Base-by-base conservation (phyloP, 768 basidiomycete species). In the Bullera alba region DNA sequence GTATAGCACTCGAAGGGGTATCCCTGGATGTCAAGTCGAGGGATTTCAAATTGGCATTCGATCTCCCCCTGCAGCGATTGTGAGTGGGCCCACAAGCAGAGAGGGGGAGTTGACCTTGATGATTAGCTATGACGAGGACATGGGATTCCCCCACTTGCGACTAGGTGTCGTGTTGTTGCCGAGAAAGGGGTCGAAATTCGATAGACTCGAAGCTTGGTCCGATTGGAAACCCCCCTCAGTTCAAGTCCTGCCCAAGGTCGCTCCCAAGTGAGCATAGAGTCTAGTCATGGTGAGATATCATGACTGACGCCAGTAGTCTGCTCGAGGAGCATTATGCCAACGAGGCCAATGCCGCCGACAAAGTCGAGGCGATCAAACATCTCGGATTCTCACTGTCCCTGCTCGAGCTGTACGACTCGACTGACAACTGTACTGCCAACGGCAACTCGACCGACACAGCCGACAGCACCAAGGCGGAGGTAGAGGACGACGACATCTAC, bases 81-180 rank as follows among this genome's bases (percentile, higher is more conserved):
- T n/a, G n/a, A n/a, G n/a, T n/a, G n/a, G n/a, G n/a, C n/a, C n/a
- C n/a, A n/a, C n/a, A n/a, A n/a, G n/a, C n/a, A n/a, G n/a, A n/a
- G n/a, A n/a, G n/a, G n/a, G n/a, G n/a, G n/a, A n/a, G n/a, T n/a
- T n/a, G n/a, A n/a, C n/a, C n/a, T n/a, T n/a, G n/a, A n/a, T n/a
- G n/a, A n/a, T n/a, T 28, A 59, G 58, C 47, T 52, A 56, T 39
- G 58, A 60, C 39, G 22, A 50, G n/a, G 27, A n/a, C 21, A n/a
- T 56, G 3, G 55, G 48, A n/a, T 5, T 29, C 4, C 27, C 16
- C 4, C 54, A 60, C 23, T 50, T 60, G 3, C n/a, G 58, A 28
- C 36, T 21, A 0, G 50, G 49, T 14, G 37, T 60, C 14, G 39
- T 25, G 1, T 12, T 60, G 4, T 37, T 60, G 15, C 58, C 58